Conservation (phyloP, 2,329 filamentous ascomycete species). For the Aureobasidium sp. region DNA sequence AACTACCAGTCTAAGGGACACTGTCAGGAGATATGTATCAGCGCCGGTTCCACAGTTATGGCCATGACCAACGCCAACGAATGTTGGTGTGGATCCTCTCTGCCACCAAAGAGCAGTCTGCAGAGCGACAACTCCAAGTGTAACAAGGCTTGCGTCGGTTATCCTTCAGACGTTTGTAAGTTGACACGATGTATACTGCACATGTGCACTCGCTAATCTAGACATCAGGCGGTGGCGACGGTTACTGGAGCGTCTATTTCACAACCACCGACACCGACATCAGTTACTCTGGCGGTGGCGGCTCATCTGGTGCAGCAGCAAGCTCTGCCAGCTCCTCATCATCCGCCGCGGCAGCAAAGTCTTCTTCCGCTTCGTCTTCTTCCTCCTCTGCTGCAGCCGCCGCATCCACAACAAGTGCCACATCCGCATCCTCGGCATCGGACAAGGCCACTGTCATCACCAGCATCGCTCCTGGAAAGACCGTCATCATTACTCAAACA, state of each 20-base stretch:
- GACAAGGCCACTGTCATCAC: slow-evolving; percentile 22
- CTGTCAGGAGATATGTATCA: slow-evolving; percentile 45
- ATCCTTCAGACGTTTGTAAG: slow-evolving; percentile 56
- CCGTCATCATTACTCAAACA: slow-evolving; percentile 26
- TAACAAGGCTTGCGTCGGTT: slow-evolving; percentile 58
- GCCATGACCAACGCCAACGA: slow-evolving; percentile 51
- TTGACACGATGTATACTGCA: slow-evolving; percentile 12
- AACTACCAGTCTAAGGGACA: slow-evolving; percentile 47
- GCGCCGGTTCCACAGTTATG: slow-evolving; percentile 44
- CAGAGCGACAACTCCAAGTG: slow-evolving; percentile 51
- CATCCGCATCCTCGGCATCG: slow-evolving; percentile 13
- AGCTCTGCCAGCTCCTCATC: slow-evolving; percentile 12
- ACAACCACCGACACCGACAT: slow-evolving; percentile 39
- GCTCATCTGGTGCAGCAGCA: background rate
- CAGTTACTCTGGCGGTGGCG: slow-evolving; percentile 22
- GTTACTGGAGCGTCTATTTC: slow-evolving; percentile 43
- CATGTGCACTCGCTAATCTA: slow-evolving; percentile 19
- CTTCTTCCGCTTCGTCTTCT: slow-evolving; percentile 15
- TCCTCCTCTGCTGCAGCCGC: slow-evolving; percentile 4
- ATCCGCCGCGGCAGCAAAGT: slow-evolving; percentile 8
- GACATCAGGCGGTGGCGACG: slow-evolving; percentile 48
- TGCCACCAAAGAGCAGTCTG: slow-evolving; percentile 53
- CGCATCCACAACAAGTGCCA: background rate
- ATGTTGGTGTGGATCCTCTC: slow-evolving; percentile 65
- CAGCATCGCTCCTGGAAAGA: slow-evolving; percentile 23